Evolutionary conservation across 805 yeast genomes (phyloP), one percentile per base, ranked within the genome.

Genomic region (Kuraishia cidri): DNA sequence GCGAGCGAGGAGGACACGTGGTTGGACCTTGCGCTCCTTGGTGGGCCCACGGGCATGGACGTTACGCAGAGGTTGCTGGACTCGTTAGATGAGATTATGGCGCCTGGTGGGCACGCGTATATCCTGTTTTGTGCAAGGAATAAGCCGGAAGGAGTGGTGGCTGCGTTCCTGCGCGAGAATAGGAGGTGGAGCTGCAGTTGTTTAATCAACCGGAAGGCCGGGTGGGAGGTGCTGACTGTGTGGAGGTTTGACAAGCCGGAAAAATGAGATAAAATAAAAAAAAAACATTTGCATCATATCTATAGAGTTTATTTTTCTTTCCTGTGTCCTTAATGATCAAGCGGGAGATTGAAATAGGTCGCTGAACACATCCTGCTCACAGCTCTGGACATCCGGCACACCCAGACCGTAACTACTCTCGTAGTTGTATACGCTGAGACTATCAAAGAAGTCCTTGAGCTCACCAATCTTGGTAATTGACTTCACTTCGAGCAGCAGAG

Each of bases 101-200:
- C 78, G 1, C 37, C 51, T 0, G 39, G 52, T 1, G 98, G 98
- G 0, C 66, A 73, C 4, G 97, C 97, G 0, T 90, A 86, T 46
- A 78, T 92, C 10, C 58, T 92, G 22, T 92, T 92, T 46, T 90
- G 97, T 54, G 95, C 95, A 6, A 64, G 96, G 41, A 92, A 92
- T 49, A 70, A 77, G 23, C 97, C 97, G 0, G 72, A 70, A 10
- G 38, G 50, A 5, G 83, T 88, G 1, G 67, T 66, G 0, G 43
- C 50, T 6, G 28, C 33, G 2, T 79, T 85, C 76, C 33, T 45
- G 11, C 7, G 23, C 7, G 23, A 20, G 10, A 7, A 20, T 10
- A 20, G 23, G 23, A 7, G 23, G 23, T 20, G 23, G 23, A 10
- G 10, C 7, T 7, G 7, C 10, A 7, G 7, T 10, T 7, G 10